Evolutionary conservation across 768 basidiomycete species (phyloP).

Genomic region (Sarcodon aspratus): DNA sequence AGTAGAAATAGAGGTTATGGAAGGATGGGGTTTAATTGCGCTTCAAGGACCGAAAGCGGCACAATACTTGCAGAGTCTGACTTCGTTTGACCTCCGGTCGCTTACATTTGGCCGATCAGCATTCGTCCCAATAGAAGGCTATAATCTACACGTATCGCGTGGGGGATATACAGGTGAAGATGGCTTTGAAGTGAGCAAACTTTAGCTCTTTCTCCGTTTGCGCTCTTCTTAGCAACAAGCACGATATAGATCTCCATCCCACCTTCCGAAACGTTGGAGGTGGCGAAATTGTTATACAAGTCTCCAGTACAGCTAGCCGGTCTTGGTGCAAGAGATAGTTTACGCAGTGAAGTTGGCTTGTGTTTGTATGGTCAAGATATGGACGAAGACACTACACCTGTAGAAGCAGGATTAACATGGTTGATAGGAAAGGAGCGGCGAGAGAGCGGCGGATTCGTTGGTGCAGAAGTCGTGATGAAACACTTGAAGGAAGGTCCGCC

Average conservation of each 20-base stretch:
- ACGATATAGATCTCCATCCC: conserved; percentile 73
- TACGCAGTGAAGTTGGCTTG: conserved; percentile 95
- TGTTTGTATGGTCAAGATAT: conserved; percentile 94
- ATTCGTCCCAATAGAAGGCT: conserved; percentile 67
- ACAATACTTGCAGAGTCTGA: conserved; percentile 65
- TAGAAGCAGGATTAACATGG: conserved; percentile 91
- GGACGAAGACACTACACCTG: conserved; percentile 74
- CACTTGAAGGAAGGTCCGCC: conserved; percentile 76
- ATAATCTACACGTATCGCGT: conserved; percentile 79
- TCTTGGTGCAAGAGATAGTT: conserved; percentile 84
- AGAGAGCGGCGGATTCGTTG: conserved; percentile 64
- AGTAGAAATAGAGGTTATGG: conserved; percentile 74
- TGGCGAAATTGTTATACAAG: conserved; percentile 52
- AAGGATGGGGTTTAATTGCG: conserved; percentile 82
- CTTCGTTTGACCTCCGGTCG: conserved; percentile 57
- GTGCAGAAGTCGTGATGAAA: conserved; percentile 56
- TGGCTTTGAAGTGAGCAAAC: conserved; percentile 71
- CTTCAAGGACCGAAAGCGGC: conserved; percentile 88
- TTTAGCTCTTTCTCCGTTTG: not conserved
- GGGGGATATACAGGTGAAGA: conserved; percentile 99
- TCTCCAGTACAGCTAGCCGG: conserved; percentile 75
- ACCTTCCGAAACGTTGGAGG: conserved; percentile 58
- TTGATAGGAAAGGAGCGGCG: conserved; percentile 90
- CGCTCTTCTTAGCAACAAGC: not conserved
- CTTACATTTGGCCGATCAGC: conserved; percentile 83